These are phyloP conservation scores for Candida buenavistaensis DNA, from an alignment of 1,139 yeast species.

Conservation along the genomic window DNA sequence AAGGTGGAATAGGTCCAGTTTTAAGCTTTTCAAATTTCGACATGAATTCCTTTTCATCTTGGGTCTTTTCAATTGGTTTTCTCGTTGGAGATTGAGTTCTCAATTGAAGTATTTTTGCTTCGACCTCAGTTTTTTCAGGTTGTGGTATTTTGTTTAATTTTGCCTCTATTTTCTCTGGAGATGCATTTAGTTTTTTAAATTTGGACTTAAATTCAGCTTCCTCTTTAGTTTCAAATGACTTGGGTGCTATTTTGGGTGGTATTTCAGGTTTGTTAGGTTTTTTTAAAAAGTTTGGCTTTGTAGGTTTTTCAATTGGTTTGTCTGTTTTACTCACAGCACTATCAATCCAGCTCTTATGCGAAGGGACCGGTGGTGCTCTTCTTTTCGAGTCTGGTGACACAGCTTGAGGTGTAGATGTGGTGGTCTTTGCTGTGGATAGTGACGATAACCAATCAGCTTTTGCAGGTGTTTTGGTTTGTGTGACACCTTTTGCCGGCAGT, in stretches of 20 bases:
- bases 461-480: constrained; percentile 3
- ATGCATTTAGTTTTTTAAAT: constrained; percentile 20
- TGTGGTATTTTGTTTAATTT: not conserved
- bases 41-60: constrained; percentile 6
- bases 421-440: constrained; percentile 6
- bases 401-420: constrained; percentile 8
- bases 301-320: constrained; percentile 6
- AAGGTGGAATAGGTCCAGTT: constrained; percentile 5
- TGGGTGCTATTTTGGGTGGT: constrained; percentile 1
- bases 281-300: constrained; percentile 11
- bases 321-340: constrained; percentile 14
- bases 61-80: constrained; percentile 4
- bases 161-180: not conserved
- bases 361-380: constrained; percentile 3
- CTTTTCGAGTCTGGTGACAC: constrained; percentile 6
- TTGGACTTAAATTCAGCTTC: constrained; percentile 10
- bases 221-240: constrained; percentile 4
- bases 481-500: no score
- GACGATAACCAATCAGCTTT: constrained; percentile 10
- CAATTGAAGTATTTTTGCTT: not conserved
- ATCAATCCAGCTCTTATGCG: constrained; percentile 13
- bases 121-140: not conserved
- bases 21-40: constrained; percentile 8
- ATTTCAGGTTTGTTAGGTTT: not conserved
- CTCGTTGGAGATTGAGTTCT: constrained; percentile 5